Percentiles rank a stretch among this genome's conserved stretches.
These are phyloP conservation scores for Teratosphaeriaceae sp. DNA, from an alignment of 2,329 filamentous ascomycete genomes.

Conservation along the genomic window DNA sequence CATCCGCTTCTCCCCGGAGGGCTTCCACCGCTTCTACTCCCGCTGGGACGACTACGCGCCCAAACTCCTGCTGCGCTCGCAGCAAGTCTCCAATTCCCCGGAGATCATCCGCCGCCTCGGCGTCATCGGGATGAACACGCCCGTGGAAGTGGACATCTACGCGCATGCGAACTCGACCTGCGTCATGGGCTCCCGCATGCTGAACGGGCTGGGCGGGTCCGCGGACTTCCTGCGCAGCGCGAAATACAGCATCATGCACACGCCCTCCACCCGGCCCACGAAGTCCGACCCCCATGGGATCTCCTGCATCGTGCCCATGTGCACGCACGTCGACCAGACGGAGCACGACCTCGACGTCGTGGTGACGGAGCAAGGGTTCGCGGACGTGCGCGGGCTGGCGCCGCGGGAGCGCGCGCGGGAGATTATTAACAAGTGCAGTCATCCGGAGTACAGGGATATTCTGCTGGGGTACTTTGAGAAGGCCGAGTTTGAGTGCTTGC, in stretches of 20 bases:
- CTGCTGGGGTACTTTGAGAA: slow-evolving; percentile 76
- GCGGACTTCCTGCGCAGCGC: slow-evolving; percentile 73
- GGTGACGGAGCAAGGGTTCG: slow-evolving; percentile 71
- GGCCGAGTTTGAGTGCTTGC: slow-evolving; percentile 78
- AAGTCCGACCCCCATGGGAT: slow-evolving; percentile 80
- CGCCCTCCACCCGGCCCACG: slow-evolving; percentile 69
- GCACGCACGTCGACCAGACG: slow-evolving; percentile 86
- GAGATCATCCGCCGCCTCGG: slow-evolving; percentile 85
- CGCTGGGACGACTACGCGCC: slow-evolving; percentile 73
- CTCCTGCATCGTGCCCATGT: slow-evolving; percentile 88
- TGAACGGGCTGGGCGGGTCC: slow-evolving; percentile 76
- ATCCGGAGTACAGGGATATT: slow-evolving; percentile 79
- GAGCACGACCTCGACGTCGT: slow-evolving; percentile 90
- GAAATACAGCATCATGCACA: slow-evolving; percentile 93
- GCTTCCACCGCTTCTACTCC: slow-evolving; percentile 86
- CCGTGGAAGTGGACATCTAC: slow-evolving; percentile 91
- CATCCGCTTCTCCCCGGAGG: slow-evolving; percentile 83
- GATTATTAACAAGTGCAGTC: slow-evolving; percentile 81
- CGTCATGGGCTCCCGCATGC: slow-evolving; percentile 82
- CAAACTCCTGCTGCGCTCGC: slow-evolving; percentile 79
- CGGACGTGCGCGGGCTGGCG: slow-evolving; percentile 74
- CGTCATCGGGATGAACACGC: slow-evolving; percentile 92
- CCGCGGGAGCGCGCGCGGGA: slow-evolving; percentile 74
- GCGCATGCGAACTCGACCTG: slow-evolving; percentile 88
- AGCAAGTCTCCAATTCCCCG: slow-evolving; percentile 81